Conservation (phyloP, 805 yeast genomes). For the Cyberlindnera misumaiensis region DNA sequence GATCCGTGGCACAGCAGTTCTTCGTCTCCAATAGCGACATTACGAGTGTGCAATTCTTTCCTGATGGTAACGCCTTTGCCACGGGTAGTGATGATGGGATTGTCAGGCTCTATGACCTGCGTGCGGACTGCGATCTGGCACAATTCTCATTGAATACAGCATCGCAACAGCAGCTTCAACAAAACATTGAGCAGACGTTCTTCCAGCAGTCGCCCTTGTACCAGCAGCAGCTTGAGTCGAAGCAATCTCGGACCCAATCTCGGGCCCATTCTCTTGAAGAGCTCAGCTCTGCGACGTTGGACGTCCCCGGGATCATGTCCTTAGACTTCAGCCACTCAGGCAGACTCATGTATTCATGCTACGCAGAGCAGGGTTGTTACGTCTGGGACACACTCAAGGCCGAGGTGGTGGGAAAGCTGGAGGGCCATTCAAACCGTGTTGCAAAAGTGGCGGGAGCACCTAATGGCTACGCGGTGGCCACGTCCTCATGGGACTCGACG, state of each 20-base stretch:
- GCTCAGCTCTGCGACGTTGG: constrained; percentile 27
- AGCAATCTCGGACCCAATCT: neutral
- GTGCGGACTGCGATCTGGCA: constrained; percentile 67
- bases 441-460: constrained; percentile 60
- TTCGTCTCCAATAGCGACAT: constrained; percentile 58
- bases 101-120: constrained; percentile 62
- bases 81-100: constrained; percentile 78
- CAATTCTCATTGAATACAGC: constrained; percentile 32
- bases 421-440: constrained; percentile 57
- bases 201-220: constrained; percentile 10
- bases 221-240: constrained; percentile 6
- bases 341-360: constrained; percentile 64
- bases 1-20: constrained; percentile 38
- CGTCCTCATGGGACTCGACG: constrained; percentile 78
- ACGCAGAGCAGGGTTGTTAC: constrained; percentile 67
- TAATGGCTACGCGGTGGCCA: constrained; percentile 70
- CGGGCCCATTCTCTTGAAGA: constrained; percentile 24
- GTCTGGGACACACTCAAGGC: constrained; percentile 73
- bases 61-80: constrained; percentile 63
- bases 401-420: constrained; percentile 56
- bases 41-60: constrained; percentile 54
- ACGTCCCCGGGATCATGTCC: constrained; percentile 64
- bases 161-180: constrained; percentile 3
- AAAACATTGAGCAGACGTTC: constrained; percentile 7
- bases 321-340: constrained; percentile 72